Base-by-base conservation (phyloP, 2,329 filamentous ascomycete species). In the Ampelomyces quisqualis region DNA sequence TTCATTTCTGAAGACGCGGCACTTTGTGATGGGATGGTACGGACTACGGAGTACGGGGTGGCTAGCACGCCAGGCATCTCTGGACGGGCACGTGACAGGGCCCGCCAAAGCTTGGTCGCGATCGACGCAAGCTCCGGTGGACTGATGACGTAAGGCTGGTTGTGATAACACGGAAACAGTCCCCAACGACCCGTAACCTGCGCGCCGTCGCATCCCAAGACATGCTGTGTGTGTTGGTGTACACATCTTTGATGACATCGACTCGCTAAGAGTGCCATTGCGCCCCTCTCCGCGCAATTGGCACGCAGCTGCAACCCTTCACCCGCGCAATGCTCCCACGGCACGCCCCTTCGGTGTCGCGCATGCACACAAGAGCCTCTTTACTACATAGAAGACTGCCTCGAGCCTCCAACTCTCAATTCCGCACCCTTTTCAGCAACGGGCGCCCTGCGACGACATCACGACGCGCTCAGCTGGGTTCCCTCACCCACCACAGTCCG, bases 281-380 rank as follows among this genome's bases (percentile, higher is more conserved):
- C 21, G 35, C 27, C 17, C 13, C 26, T 15, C 9, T 10, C 20
- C 18, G 24, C 15, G 38, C 47, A 43, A 51, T 49, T 49, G 42
- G 33, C 40, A 19, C 18, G 27, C 34, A 34, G 23, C 34, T 22
- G 24, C 17, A 24, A 28, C 35, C 36, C 44, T 32, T 24, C 40
- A 43, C 40, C 39, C 18, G 22, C 45, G 46, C 49, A 27, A 65
- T 65, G 61, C 53, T 64, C 20, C 44, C 55, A 42, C 62, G 63
- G 52, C 58, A 62, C 31, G 52, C 57, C 35, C 51, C 55, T 29
- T 58, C 59, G 44, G 46, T 63, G 33, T 54, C 56, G 57, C 62
- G 62, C 47, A 45, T 47, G 24, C 50, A 54, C 32, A 50, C 49
- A 5, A 52, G 57, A 45, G 42, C 48, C 17, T 49, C 53, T 2